Conservation (phyloP, 2,329 filamentous ascomycete species). For the Alternaria gansuensis region DNA sequence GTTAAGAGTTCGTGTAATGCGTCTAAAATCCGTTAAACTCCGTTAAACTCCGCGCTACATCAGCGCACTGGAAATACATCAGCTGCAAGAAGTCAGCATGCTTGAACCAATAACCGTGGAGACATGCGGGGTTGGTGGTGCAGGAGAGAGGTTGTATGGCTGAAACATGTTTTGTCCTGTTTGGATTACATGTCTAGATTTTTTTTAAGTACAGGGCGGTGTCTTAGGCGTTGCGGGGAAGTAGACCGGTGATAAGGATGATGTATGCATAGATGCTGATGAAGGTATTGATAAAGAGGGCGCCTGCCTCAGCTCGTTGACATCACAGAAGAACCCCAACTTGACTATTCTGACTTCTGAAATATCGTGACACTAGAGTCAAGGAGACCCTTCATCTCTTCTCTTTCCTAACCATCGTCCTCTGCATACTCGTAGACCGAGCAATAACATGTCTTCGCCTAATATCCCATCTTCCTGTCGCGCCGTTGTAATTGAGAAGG, state of each 20-base stretch:
- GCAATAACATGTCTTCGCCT: constrained; percentile 4
- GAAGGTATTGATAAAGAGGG: constrained; percentile 4
- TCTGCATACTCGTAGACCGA: not conserved
- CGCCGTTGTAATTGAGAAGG: constrained; percentile 67
- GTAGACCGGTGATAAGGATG: constrained; percentile 5
- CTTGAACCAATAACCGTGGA: not conserved
- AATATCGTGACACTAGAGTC: not conserved
- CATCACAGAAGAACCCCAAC: constrained; percentile 1
- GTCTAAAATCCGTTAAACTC: not conserved
- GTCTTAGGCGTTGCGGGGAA: not conserved
- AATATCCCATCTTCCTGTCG: constrained; percentile 70
- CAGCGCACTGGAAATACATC: not conserved
- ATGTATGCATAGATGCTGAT: constrained; percentile 1
- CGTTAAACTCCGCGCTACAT: not conserved
- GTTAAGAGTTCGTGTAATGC: not conserved
- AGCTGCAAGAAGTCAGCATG: not conserved
- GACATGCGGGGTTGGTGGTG: not conserved
- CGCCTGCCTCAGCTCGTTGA: constrained; percentile 9
- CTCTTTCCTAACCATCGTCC: not conserved
- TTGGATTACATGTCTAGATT: not conserved
- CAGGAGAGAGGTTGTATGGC: not conserved
- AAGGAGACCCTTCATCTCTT: not conserved
- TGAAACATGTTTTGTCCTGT: too few relatives aligned
- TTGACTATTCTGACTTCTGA: not conserved
- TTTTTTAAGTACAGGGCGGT: not conserved